phyloP scores from a whole-genome alignment of 148 eudicot species.

The Mesembryanthemum crystallinum region DNA sequence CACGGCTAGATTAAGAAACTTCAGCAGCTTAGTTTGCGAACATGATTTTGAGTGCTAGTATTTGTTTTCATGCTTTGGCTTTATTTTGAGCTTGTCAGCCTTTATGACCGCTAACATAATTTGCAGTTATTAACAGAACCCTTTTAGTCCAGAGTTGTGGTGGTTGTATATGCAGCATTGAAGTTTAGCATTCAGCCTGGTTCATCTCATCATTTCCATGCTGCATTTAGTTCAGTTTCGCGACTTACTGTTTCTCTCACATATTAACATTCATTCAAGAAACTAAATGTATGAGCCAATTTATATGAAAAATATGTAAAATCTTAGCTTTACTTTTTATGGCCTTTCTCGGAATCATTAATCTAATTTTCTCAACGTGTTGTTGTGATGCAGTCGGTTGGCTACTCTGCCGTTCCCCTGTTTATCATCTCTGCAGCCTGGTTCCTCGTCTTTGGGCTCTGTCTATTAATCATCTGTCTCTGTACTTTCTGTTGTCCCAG shows the following conservation, averaged over 20 bases:
- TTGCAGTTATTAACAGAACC: too few relatives aligned
- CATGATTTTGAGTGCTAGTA: not conserved
- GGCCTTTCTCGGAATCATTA: not conserved
- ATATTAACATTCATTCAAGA: too few relatives aligned
- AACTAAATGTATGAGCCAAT: not conserved
- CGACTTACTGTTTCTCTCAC: too few relatives aligned
- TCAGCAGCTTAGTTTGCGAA: not conserved
- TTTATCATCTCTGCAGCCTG: conserved; percentile 55
- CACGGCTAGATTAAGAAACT: too few relatives aligned
- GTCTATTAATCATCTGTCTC: conserved; percentile 47
- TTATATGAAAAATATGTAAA: too few relatives aligned
- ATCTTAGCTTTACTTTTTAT: not conserved
- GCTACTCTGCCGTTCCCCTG: conserved; percentile 67
- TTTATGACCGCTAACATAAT: not conserved
- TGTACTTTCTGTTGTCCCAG: conserved; percentile 63
- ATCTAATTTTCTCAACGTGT: conserved; percentile 1
- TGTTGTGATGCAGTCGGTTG: conserved; percentile 65
- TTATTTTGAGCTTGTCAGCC: not conserved
- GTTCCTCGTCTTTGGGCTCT: conserved; percentile 67
- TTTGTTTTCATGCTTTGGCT: not conserved
- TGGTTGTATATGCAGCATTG: too few relatives aligned
- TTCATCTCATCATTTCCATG: too few relatives aligned
- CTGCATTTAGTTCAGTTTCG: too few relatives aligned
- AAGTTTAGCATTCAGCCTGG: too few relatives aligned
- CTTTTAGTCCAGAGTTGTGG: too few relatives aligned